These are phyloP conservation scores for Aureobasidium sp. DNA, from an alignment of 2,329 filamentous ascomycete species.

Conservation along the genomic window DNA sequence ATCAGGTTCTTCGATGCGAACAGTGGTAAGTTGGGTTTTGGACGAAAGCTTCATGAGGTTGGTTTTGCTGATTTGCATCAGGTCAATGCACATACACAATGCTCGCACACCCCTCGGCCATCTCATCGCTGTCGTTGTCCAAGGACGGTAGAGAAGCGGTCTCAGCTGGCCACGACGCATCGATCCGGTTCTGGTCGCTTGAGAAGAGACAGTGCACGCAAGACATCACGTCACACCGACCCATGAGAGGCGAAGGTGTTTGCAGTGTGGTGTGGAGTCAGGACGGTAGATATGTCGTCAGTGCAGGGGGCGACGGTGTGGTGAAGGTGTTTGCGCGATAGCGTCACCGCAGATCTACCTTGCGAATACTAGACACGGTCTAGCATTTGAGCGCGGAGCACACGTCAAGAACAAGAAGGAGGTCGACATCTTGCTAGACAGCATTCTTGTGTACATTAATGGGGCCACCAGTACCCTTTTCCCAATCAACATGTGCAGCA, in stretches of 20 bases:
- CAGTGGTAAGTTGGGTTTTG: constrained; percentile 62
- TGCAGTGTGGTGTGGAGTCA: constrained; percentile 93
- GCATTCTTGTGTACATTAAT: constrained; percentile 2
- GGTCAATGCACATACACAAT: constrained; percentile 99
- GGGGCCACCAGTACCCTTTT: not conserved
- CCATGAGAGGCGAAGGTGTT: constrained; percentile 94
- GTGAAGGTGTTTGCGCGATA: constrained; percentile 71
- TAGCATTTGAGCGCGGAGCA: not conserved
- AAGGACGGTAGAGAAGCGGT: constrained; percentile 92
- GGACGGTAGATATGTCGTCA: constrained; percentile 90
- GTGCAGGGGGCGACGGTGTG: constrained; percentile 86
- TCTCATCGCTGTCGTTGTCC: constrained; percentile 83
- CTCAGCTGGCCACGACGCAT: constrained; percentile 91
- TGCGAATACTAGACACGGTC: not conserved
- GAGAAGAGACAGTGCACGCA: constrained; percentile 94
- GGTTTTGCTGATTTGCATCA: constrained; percentile 30
- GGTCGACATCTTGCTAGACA: not conserved
- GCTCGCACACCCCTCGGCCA: constrained; percentile 89
- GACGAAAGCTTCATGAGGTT: not conserved
- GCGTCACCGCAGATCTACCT: not conserved
- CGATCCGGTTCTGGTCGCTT: constrained; percentile 90
- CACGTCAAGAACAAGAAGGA: not conserved
- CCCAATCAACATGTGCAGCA: not conserved
- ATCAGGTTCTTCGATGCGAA: constrained; percentile 98
- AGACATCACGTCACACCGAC: constrained; percentile 83